phyloP scores from a whole-genome alignment of 768 basidiomycete genomes.

The Lactifluus subvellereus region DNA sequence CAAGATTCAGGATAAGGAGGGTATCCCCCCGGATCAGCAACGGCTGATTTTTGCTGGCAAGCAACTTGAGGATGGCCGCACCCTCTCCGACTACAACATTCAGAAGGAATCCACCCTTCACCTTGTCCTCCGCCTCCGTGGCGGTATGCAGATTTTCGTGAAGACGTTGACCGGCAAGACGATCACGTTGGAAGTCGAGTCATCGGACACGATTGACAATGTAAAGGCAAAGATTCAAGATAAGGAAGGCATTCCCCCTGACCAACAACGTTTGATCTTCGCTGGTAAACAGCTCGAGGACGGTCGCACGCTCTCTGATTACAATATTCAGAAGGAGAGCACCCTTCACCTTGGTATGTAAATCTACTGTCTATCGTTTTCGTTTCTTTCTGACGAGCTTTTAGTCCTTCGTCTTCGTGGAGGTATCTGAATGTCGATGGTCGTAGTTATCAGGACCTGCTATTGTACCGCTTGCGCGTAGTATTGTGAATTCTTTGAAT shows the following conservation, averaged over 20 bases:
- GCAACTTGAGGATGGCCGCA: conserved; percentile 22
- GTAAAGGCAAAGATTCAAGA: conserved; percentile 24
- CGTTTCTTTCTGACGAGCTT: background rate
- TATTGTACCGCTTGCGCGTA: background rate
- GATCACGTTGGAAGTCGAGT: conserved; percentile 23
- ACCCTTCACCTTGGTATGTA: conserved; percentile 22
- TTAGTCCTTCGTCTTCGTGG: conserved; percentile 46
- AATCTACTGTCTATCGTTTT: background rate
- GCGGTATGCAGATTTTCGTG: conserved; percentile 22
- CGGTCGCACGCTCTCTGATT: conserved; percentile 22
- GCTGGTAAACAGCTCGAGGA: conserved; percentile 24
- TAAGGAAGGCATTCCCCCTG: conserved; percentile 23
- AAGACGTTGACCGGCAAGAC: conserved; percentile 23
- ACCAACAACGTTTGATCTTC: conserved; percentile 23
- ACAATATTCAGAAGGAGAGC: conserved; percentile 24
- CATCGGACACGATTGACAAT: conserved; percentile 23
- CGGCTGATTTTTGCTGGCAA: conserved; percentile 22
- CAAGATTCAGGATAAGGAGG: conserved; percentile 24
- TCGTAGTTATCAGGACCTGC: background rate
- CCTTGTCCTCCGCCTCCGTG: conserved; percentile 22
- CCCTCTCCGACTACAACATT: conserved; percentile 22
- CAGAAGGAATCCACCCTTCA: conserved; percentile 24
- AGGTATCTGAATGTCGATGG: conserved; percentile 29
- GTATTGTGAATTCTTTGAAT: background rate
- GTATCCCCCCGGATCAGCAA: conserved; percentile 23